Percentiles rank a stretch among this genome's conserved stretches.
Evolutionary conservation across 495 filamentous ascomycete species (phyloP).

Genomic region (Trichoderma gamsii): DNA sequence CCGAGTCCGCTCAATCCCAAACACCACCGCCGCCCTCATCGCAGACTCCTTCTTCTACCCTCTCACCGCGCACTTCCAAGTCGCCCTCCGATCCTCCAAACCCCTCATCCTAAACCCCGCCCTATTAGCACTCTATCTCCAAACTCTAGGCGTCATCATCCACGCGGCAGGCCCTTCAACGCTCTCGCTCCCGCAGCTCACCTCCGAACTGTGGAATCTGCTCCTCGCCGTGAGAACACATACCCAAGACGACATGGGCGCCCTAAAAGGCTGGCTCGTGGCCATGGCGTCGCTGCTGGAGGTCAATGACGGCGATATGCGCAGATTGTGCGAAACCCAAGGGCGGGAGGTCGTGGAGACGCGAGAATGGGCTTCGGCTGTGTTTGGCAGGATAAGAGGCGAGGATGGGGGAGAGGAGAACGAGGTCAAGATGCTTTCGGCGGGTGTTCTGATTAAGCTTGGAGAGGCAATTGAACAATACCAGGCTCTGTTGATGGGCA

Average conservation of each 20-base stretch:
- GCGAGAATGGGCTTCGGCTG: constrained; percentile 40
- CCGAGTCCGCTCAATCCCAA: constrained; percentile 61
- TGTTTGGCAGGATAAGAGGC: constrained; percentile 37
- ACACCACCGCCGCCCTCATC: constrained; percentile 69
- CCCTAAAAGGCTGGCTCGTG: constrained; percentile 71
- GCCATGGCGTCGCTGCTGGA: constrained; percentile 75
- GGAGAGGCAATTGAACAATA: constrained; percentile 78
- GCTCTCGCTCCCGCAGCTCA: constrained; percentile 58
- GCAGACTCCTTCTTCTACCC: constrained; percentile 77
- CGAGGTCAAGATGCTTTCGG: constrained; percentile 64
- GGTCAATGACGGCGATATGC: constrained; percentile 74
- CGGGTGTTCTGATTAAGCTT: constrained; percentile 72
- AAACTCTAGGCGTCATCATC: constrained; percentile 59
- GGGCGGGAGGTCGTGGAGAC: constrained; percentile 52
- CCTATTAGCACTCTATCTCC: constrained; percentile 55
- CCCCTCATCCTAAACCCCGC: constrained; percentile 52
- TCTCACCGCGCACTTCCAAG: constrained; percentile 54
- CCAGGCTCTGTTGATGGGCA: constrained; percentile 58
- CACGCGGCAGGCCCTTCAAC: constrained; percentile 61
- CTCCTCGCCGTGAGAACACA: constrained; percentile 44
- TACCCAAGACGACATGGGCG: constrained; percentile 48
- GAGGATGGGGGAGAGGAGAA: constrained; percentile 51
- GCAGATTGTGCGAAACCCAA: constrained; percentile 58
- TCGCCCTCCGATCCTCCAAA: constrained; percentile 42
- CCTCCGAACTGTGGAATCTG: constrained; percentile 62